Evolutionary conservation across 176 grass and related monocot genomes (phyloP).

Genomic region (Thalia dealbata): DNA sequence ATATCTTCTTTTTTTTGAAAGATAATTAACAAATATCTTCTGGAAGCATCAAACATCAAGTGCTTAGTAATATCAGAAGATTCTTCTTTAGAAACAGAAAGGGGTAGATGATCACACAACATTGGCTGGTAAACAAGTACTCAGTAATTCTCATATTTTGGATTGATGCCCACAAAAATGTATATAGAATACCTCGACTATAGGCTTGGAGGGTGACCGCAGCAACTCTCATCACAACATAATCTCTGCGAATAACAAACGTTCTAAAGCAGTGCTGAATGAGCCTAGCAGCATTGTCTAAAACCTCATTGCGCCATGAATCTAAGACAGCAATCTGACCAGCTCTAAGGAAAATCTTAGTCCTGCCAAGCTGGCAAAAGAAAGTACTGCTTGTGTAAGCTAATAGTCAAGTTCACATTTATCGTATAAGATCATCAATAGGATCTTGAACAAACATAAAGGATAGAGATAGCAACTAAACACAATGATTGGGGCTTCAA

Average conservation of each 20-base stretch:
- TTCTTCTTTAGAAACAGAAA: not conserved
- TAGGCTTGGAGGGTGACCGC: constrained; percentile 75
- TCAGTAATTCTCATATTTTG: not conserved
- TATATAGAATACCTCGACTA: constrained; percentile 54
- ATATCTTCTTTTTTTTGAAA: not conserved
- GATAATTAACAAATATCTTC: not conserved
- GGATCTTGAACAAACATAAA: not conserved
- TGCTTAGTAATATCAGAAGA: not conserved
- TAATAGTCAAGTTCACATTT: not conserved
- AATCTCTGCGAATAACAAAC: constrained; percentile 51
- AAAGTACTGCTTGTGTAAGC: constrained; percentile 13
- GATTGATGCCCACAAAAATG: not conserved
- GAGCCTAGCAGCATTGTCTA: constrained; percentile 76
- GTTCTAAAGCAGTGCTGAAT: constrained; percentile 78
- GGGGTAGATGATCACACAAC: not conserved
- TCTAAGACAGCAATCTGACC: constrained; percentile 93
- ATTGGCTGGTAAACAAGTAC: not conserved
- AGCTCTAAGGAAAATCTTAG: constrained; percentile 83
- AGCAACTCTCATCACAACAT: constrained; percentile 48
- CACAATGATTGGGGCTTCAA: not conserved
- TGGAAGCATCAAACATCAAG: not conserved
- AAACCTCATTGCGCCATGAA: constrained; percentile 67
- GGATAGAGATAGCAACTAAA: too few relatives aligned
- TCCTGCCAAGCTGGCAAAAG: constrained; percentile 72
- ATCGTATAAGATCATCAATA: too few relatives aligned